These are phyloP conservation scores for Trametes coccinea DNA, from an alignment of 768 basidiomycete species.

Conservation along the genomic window DNA sequence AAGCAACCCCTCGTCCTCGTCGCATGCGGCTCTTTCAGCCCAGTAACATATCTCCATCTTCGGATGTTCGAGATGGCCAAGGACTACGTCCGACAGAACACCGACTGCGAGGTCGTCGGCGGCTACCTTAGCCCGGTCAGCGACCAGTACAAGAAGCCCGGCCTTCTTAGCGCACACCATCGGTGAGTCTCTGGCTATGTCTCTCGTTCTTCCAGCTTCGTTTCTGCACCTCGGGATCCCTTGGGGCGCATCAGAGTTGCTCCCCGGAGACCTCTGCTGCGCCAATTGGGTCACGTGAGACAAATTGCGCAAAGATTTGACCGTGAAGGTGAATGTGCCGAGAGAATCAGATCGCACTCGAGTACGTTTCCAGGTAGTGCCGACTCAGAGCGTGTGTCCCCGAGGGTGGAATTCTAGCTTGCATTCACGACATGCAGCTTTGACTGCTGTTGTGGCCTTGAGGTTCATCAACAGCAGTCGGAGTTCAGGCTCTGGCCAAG, in stretches of 20 bases:
- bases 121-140: conserved; percentile 96
- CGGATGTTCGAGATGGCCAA: conserved; percentile 99
- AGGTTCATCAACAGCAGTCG: too few species aligned
- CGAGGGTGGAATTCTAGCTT: too few species aligned
- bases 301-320: too few species aligned
- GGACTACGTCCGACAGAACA: conserved; percentile 92
- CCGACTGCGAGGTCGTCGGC: conserved; percentile 90
- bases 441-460: too few species aligned
- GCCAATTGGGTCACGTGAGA: neutral
- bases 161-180: conserved; percentile 83
- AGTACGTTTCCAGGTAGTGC: neutral
- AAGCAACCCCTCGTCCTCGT: conserved; percentile 92
- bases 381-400: too few species aligned
- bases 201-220: neutral
- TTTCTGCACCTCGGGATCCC: neutral
- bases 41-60: conserved; percentile 95
- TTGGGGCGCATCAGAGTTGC: neutral
- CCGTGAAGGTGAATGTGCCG: neutral
- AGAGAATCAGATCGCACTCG: too few species aligned
- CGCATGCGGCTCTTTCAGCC: conserved; percentile 97
- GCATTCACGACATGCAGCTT: too few species aligned
- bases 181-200: conserved; percentile 62
- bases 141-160: conserved; percentile 96
- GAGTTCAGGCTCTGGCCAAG: too few species aligned
- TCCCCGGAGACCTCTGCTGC: neutral